A percentile compares a stretch with the other conserved stretches of the same genome.
Conservation (phyloP, 1,284 basidiomycete species). For the Microbotryum silenes-acaulis region DNA sequence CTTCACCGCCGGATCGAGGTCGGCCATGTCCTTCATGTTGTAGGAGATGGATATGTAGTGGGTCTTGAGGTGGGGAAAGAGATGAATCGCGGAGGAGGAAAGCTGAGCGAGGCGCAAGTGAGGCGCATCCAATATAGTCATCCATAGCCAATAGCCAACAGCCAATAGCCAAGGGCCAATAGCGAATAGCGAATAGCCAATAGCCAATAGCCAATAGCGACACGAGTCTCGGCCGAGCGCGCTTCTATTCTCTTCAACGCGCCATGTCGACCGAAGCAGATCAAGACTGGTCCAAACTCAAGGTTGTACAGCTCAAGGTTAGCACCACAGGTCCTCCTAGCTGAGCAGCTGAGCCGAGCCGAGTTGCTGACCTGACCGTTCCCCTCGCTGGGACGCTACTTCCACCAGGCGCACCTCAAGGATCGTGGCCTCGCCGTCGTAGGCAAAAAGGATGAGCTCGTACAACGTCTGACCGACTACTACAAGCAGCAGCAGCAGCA, state of each 20-base stretch:
- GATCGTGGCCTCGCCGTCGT: constrained; percentile 13
- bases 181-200: no score
- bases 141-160: no score
- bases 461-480: constrained; percentile 19
- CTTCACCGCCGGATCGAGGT: constrained; percentile 42
- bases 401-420: constrained; percentile 26
- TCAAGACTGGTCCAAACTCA: constrained; percentile 14
- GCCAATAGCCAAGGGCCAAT: no score
- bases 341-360: neutral
- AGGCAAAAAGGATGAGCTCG: constrained; percentile 33
- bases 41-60: neutral
- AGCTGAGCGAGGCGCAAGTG: no score
- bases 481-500: neutral
- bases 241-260: neutral
- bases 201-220: no score
- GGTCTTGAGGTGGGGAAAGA: no score
- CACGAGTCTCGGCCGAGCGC: neutral
- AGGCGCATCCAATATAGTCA: no score
- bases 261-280: neutral
- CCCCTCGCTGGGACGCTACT: no score
- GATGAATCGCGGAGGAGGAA: neutral
- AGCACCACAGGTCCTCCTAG: neutral
- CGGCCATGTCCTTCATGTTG: constrained; percentile 19
- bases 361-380: neutral
- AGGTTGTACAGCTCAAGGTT: constrained; percentile 28